Percentiles rank a stretch among this genome's conserved stretches.
phyloP scores from a whole-genome alignment of 345 rosid species.

The Ceriops zippeliana region DNA sequence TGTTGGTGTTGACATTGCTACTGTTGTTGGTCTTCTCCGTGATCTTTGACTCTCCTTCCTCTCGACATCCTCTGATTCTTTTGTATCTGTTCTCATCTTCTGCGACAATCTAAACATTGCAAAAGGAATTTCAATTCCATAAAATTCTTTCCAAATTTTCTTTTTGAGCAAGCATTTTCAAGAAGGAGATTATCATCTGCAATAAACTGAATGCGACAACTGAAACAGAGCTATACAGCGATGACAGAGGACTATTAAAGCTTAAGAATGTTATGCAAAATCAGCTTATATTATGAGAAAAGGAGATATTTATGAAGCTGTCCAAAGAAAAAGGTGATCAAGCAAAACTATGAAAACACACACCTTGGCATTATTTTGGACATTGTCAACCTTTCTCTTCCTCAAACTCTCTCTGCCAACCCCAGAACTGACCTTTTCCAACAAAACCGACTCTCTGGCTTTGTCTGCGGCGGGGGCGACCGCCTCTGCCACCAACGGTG shows the following conservation, averaged over 20 bases:
- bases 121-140: not conserved
- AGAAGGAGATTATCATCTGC: too few relatives aligned
- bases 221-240: too few relatives aligned
- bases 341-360: too few relatives aligned
- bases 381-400: conserved; percentile 61
- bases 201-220: too few relatives aligned
- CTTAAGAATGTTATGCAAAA: too few relatives aligned
- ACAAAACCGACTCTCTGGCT: conserved; percentile 21
- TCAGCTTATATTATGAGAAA: too few relatives aligned
- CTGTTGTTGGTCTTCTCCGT: conserved; percentile 46
- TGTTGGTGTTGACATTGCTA: conserved; percentile 27
- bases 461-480: conserved; percentile 17
- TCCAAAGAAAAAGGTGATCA: too few relatives aligned
- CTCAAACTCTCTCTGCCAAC: conserved; percentile 45
- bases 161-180: too few relatives aligned
- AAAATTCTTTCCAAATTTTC: too few relatives aligned
- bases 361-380: not conserved
- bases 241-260: too few relatives aligned
- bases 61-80: conserved; percentile 38
- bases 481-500: conserved; percentile 29
- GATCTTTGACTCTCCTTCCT: conserved; percentile 57
- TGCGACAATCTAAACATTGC: conserved; percentile 32
- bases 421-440: conserved; percentile 29
- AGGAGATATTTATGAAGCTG: too few relatives aligned
- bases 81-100: conserved; percentile 38